These are phyloP conservation scores for Tricladium varicosporioides DNA, from an alignment of 2,329 filamentous ascomycete species.

Conservation along the genomic window DNA sequence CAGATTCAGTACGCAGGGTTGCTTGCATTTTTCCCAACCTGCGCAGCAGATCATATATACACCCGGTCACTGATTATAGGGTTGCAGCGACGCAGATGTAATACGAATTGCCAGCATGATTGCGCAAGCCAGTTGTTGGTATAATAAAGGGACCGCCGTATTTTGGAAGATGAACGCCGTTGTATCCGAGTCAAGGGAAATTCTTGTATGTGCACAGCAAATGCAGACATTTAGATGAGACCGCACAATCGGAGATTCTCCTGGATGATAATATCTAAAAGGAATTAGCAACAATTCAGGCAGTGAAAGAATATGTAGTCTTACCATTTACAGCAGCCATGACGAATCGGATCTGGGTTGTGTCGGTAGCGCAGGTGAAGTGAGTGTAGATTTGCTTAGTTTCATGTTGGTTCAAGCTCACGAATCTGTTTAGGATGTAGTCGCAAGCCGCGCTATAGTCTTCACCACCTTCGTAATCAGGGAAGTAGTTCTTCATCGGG, in stretches of 20 bases:
- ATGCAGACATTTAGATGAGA: slow-evolving; percentile 66
- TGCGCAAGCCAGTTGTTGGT: slow-evolving; percentile 28
- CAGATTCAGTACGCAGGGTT: slow-evolving; percentile 22
- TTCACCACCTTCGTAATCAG: slow-evolving; percentile 89
- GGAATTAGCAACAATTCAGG: slow-evolving; percentile 40
- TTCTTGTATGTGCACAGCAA: slow-evolving; percentile 15
- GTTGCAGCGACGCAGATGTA: slow-evolving; percentile 13
- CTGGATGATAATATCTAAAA: slow-evolving; percentile 96
- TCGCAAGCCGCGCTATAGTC: slow-evolving; percentile 96
- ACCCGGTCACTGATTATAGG: slow-evolving; percentile 1
- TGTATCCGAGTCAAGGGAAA: slow-evolving; percentile 28
- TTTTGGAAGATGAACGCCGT: slow-evolving; percentile 33
- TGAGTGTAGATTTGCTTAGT: slow-evolving; percentile 99
- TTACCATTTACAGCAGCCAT: slow-evolving; percentile 99
- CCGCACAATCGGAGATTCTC: slow-evolving; percentile 97
- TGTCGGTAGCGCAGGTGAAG: slow-evolving; percentile 98
- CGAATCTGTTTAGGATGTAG: slow-evolving; percentile 98
- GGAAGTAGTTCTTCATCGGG: slow-evolving; percentile 87
- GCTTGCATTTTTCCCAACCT: slow-evolving; percentile 4
- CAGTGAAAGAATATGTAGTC: slow-evolving; percentile 32
- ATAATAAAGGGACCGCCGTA: slow-evolving; percentile 31
- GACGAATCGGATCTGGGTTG: slow-evolving; percentile 98
- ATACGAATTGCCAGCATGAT: slow-evolving; percentile 20
- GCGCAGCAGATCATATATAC: not conserved
- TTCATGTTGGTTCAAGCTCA: slow-evolving; percentile 97